phyloP scores from a whole-genome alignment of 371 early-diverging fungal genomes.

The Apophysomyces trapeziformis region DNA sequence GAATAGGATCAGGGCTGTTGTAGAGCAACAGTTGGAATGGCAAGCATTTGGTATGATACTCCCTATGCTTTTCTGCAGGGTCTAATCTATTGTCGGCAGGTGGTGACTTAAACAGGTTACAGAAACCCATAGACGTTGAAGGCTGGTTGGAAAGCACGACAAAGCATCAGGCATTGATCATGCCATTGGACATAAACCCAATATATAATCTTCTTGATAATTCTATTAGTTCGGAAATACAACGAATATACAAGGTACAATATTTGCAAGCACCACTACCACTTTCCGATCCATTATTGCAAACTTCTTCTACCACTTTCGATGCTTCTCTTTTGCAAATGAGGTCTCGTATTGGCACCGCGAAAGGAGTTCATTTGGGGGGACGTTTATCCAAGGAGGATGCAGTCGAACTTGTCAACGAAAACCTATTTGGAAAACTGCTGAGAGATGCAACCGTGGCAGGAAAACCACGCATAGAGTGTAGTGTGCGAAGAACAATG shows the following conservation, averaged over 20 bases:
- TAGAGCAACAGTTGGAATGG: neutral
- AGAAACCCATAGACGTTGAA: neutral
- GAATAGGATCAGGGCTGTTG: neutral
- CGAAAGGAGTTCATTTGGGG: constrained; percentile 3
- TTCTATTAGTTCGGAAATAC: neutral
- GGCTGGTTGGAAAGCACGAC: neutral
- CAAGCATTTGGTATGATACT: neutral
- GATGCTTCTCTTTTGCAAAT: neutral
- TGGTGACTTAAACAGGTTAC: neutral
- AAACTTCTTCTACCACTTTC: neutral
- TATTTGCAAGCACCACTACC: neutral
- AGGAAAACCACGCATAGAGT: constrained; percentile 3
- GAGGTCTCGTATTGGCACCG: neutral
- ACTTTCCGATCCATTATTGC: neutral
- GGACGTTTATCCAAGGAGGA: neutral
- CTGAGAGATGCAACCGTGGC: neutral
- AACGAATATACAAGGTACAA: neutral
- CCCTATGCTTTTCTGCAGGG: neutral
- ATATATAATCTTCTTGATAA: neutral
- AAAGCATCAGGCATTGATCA: neutral
- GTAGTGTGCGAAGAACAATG: neutral
- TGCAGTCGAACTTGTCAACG: neutral
- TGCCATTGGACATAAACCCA: neutral
- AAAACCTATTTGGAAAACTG: neutral
- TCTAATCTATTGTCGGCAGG: neutral